These are phyloP conservation scores for Erysimum cheiranthoides DNA, from an alignment of 345 rosid species.

Conservation along the genomic window DNA sequence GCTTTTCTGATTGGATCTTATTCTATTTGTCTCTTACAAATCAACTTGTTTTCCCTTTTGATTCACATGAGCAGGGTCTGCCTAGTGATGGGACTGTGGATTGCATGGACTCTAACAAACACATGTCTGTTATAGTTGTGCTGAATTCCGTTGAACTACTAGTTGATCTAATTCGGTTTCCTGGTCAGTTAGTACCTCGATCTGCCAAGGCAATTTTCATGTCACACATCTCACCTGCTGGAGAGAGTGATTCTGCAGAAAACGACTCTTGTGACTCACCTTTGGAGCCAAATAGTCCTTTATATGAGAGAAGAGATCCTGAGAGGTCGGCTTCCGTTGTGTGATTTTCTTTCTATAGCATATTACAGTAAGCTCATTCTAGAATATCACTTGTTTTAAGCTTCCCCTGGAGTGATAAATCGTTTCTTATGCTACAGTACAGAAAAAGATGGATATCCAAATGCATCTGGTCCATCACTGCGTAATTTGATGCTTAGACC, in stretches of 20 bases:
- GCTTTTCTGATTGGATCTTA: not conserved
- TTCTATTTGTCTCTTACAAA: constrained; percentile 4
- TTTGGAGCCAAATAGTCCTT: constrained; percentile 97
- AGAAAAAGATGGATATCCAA: constrained; percentile 83
- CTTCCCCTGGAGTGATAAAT: constrained; percentile 35
- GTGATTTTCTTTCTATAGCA: constrained; percentile 24
- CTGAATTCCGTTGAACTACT: constrained; percentile 82
- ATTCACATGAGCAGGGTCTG: constrained; percentile 65
- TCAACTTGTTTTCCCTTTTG: constrained; percentile 2
- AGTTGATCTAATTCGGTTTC: constrained; percentile 95
- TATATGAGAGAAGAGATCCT: constrained; percentile 79
- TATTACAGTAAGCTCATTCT: constrained; percentile 23
- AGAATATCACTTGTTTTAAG: constrained; percentile 22
- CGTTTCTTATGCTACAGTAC: constrained; percentile 55
- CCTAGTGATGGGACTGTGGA: constrained; percentile 91
- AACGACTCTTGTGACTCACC: constrained; percentile 99
- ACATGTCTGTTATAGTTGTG: constrained; percentile 89
- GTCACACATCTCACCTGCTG: constrained; percentile 88
- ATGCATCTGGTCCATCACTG: constrained; percentile 64
- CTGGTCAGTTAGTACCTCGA: constrained; percentile 87
- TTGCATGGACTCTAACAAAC: constrained; percentile 79
- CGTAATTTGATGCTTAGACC: constrained; percentile 71
- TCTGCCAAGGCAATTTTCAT: constrained; percentile 87
- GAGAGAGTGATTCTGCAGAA: constrained; percentile 99
- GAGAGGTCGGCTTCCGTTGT: constrained; percentile 62